Evolutionary conservation across 176 grass and related monocot species (phyloP).

Genomic region (Aegilops sharonensis): DNA sequence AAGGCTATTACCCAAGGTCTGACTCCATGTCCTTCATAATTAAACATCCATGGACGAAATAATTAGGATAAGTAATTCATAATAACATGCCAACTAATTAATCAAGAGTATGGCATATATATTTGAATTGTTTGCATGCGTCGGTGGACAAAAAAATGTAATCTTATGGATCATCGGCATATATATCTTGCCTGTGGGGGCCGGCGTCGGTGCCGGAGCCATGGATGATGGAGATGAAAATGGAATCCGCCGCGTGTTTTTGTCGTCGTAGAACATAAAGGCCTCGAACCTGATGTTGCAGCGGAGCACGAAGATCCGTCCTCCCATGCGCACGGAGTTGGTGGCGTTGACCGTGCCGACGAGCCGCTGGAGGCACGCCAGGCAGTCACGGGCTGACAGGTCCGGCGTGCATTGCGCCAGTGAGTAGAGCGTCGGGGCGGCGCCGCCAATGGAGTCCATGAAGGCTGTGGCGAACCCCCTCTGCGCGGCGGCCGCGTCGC

Average conservation of each 20-base stretch:
- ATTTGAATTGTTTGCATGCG: background rate
- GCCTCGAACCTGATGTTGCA: background rate
- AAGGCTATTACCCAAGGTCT: background rate
- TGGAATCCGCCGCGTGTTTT: background rate
- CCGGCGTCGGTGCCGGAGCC: background rate
- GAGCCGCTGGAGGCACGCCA: background rate
- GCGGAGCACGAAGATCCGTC: background rate
- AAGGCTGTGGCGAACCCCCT: slow-evolving; percentile 6
- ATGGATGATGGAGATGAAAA: background rate
- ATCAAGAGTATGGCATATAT: background rate
- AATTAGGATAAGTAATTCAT: background rate
- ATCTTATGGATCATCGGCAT: background rate
- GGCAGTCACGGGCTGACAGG: background rate
- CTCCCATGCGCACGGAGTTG: background rate
- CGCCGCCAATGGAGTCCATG: background rate
- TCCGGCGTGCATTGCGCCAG: slow-evolving; percentile 11
- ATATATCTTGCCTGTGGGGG: background rate
- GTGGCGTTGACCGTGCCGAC: background rate
- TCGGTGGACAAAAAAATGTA: background rate
- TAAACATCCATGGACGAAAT: background rate
- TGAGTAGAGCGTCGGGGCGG: background rate
- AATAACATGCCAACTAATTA: background rate
- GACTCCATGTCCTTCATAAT: background rate
- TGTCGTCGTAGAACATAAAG: background rate
- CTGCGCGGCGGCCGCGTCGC: background rate